Conservation (phyloP, 768 basidiomycete genomes). For the Boletus huronensis region DNA sequence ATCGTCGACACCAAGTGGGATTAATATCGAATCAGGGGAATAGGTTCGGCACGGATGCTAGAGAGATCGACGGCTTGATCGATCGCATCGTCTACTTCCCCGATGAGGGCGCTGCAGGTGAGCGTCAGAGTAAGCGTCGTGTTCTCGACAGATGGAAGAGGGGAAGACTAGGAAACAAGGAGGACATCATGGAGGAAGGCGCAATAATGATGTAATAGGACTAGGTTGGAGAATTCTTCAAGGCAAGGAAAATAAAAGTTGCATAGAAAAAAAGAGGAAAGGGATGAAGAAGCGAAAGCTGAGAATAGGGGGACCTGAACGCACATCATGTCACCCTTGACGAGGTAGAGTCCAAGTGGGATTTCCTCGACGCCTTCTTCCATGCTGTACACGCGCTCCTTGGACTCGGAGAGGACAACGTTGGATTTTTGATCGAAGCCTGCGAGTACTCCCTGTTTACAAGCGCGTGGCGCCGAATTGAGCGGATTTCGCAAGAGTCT, state of each 20-base stretch:
- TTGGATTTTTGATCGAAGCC: slow-evolving; percentile 97
- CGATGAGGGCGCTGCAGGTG: slow-evolving; percentile 63
- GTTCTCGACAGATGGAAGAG: not conserved
- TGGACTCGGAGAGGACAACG: slow-evolving; percentile 89
- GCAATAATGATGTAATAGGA: not conserved
- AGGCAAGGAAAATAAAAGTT: not conserved
- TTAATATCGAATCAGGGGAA: slow-evolving; percentile 77
- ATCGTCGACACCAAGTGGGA: not conserved
- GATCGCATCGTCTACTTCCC: slow-evolving; percentile 79
- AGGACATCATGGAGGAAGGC: not conserved
- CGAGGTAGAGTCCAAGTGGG: slow-evolving; percentile 90
- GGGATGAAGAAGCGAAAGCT: not conserved
- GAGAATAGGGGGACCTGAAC: slow-evolving; percentile 31
- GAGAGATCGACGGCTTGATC: slow-evolving; percentile 74
- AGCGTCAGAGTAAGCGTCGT: slow-evolving; percentile 1
- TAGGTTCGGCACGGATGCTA: slow-evolving; percentile 82
- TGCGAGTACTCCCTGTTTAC: slow-evolving; percentile 73
- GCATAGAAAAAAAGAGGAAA: not conserved
- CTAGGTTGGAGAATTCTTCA: too few relatives aligned
- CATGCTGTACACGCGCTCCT: slow-evolving; percentile 86
- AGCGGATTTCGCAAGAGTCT: not conserved
- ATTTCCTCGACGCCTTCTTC: slow-evolving; percentile 95
- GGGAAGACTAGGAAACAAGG: not conserved
- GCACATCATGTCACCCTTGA: slow-evolving; percentile 98
- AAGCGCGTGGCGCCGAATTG: not conserved